Evolutionary conservation across 225 moss, liverwort and hornwort genomes (phyloP).

Genomic region (Sphagnum tenellum): DNA sequence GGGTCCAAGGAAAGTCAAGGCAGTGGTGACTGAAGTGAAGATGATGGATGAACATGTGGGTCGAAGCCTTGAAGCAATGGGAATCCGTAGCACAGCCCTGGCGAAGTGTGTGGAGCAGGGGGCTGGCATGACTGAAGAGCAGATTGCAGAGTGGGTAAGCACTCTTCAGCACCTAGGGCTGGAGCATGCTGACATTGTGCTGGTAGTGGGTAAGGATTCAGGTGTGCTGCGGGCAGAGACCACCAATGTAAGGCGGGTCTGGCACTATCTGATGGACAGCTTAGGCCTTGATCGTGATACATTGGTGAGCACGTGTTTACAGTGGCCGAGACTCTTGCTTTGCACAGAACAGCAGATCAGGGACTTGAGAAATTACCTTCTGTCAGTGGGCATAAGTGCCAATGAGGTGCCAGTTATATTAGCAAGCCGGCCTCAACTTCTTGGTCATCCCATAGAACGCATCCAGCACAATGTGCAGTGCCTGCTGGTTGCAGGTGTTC

Average conservation of each 20-base stretch:
- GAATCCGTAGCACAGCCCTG: constrained; percentile 32
- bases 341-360: constrained; percentile 34
- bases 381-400: constrained; percentile 31
- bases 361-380: constrained; percentile 32
- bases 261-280: background rate
- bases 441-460: constrained; percentile 30
- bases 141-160: constrained; percentile 47
- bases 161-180: constrained; percentile 40
- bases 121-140: constrained; percentile 41
- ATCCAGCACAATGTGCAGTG: constrained; percentile 35
- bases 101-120: constrained; percentile 39
- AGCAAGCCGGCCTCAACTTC: constrained; percentile 37
- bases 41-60: constrained; percentile 28
- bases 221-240: constrained; percentile 32
- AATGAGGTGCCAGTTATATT: constrained; percentile 36
- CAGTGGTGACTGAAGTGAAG: constrained; percentile 11
- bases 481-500: constrained; percentile 42
- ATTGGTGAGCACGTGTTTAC: constrained; percentile 41
- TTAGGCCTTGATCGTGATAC: constrained; percentile 27
- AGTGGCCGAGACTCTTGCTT: constrained; percentile 41
- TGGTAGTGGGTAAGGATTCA: constrained; percentile 35
- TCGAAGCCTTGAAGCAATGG: constrained; percentile 43
- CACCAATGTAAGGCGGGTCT: too few species aligned
- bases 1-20: constrained; percentile 13
- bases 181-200: constrained; percentile 27